Evolutionary conservation across 2,329 filamentous ascomycete genomes (phyloP), one percentile per base, ranked within the genome.

Genomic region (Thielaviopsis ethacetica): DNA sequence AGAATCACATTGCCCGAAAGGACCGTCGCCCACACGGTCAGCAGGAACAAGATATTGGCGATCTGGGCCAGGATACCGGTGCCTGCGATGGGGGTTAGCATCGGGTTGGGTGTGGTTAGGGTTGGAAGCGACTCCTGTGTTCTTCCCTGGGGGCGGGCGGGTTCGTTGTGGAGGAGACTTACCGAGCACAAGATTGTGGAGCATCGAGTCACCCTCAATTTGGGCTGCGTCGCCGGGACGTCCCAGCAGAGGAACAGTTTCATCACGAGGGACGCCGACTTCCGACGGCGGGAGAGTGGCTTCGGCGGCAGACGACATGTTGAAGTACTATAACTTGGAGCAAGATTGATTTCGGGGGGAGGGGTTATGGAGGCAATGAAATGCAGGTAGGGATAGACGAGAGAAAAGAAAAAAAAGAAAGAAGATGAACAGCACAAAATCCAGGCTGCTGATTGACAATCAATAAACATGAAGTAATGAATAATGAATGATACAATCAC

Each of bases 61-160:
- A 81, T 78, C 71, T 96, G 90, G 49, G 89, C 87, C 62, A 96
- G 71, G 62, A 85, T 77, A 59, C 82, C 91, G 17, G 90, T 95
- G 63, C 89, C 90, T 93, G 38, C 4, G 10, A 44, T 44, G 6
- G 5, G 38, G 44, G 24, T 15, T 44, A 65, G 55, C 52, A 50
- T 7, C 21, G 47, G 10, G 63, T 61, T 6, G 30, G 30, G 30
- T 57, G 60, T 62, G 57, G 56, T 34, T 51, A 7, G 21, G 19
- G 38, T 54, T 44, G 1, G 24, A 27, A 26, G 3, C 24, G 21
- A 34, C 26, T 21, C 17, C n/a, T 17, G 15, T 47, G 53, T 55
- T 57, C 54, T 56, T 57, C 50, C 51, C 49, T 41, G 56, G 54
- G 30, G 30, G 30, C 5, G 10, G 30, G 30, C 26, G 26, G 9